Evolutionary conservation across 2,329 filamentous ascomycete species (phyloP), one percentile per base, ranked within the genome.

Genomic region (Rhinocladiella similis): DNA sequence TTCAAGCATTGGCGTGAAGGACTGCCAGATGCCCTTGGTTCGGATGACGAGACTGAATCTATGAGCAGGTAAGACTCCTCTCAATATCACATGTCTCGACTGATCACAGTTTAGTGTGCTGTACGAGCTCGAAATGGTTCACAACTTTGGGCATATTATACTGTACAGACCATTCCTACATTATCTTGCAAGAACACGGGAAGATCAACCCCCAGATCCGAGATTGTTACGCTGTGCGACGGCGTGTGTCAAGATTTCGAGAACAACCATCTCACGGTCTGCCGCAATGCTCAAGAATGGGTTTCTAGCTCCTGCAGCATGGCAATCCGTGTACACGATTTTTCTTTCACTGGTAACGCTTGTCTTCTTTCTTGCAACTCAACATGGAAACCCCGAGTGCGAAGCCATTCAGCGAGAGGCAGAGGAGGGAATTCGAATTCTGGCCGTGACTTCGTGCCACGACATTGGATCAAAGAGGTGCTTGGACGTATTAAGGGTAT

Each of bases 91-190:
- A 22, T 5, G 9, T 9, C 14, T 38, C 18, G 19, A 5, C 13
- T 36, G 42, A 39, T 53, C 16, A 43, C 35, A 41, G 6, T 3
- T 13, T 16, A 63, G 60, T 47, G 51, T 57, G 18, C 41, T 52
- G 18, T 61, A 61, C 20, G 58, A 63, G 22, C 50, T 65, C 20
- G 51, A 60, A 27, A 53, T 65, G 33, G 58, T 55, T 16, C 57
- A 64, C 43, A 60, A 57, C 41, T 59, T 63, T 35, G 62, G 59
- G 10, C 60, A 65, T 46, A 63, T 64, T n/a, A 19, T 65, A 14
- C 63, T 65, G n/a, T 65, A 65, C 38, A 57, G 63, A 5, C 61
- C 63, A 13, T 65, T 64, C 46, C 35, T 65, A 14, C 62, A 65
- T 47, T 61, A 64, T 42, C 43, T 64, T 13, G 60, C 61, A 13